Conservation (phyloP, 2,329 filamentous ascomycete genomes). For the Talaromyces verruculosus region DNA sequence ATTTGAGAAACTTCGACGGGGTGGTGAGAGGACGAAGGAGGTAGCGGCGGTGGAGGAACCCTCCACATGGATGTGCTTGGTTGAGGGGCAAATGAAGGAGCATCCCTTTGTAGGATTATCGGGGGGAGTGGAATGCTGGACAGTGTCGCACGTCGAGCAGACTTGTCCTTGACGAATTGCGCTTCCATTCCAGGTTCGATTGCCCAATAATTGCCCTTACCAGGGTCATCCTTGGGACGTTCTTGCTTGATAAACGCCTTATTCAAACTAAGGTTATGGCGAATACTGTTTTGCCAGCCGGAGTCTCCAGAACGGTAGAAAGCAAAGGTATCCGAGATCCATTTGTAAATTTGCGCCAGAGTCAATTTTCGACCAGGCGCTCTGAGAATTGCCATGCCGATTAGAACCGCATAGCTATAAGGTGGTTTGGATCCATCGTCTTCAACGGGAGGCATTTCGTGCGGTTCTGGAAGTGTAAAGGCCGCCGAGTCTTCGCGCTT, state of each 20-base stretch:
- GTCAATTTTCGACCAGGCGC: constrained; percentile 81
- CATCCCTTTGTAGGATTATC: constrained; percentile 32
- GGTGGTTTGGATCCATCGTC: constrained; percentile 88
- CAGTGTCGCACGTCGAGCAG: constrained; percentile 49
- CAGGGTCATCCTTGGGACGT: constrained; percentile 92
- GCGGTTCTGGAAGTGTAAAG: constrained; percentile 64
- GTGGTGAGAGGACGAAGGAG: constrained; percentile 18
- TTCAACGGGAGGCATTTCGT: constrained; percentile 75
- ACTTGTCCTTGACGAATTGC: constrained; percentile 86
- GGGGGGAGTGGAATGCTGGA: constrained; percentile 44
- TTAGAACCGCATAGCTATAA: constrained; percentile 91
- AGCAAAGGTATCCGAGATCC: constrained; percentile 92
- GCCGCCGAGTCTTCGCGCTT: constrained; percentile 57
- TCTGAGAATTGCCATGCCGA: constrained; percentile 93
- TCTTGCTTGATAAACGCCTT: constrained; percentile 96
- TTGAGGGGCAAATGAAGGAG: constrained; percentile 32
- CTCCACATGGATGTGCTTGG: constrained; percentile 37
- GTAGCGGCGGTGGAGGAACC: constrained; percentile 32
- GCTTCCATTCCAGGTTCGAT: constrained; percentile 88
- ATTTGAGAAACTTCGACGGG: constrained; percentile 28
- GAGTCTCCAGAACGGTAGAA: constrained; percentile 83
- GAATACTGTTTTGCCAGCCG: constrained; percentile 98
- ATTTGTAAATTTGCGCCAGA: constrained; percentile 95
- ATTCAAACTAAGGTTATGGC: constrained; percentile 94
- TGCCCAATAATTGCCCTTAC: constrained; percentile 96